These are phyloP conservation scores for Dionaea muscipula DNA, from an alignment of 179 eudicot species.

Conservation along the genomic window DNA sequence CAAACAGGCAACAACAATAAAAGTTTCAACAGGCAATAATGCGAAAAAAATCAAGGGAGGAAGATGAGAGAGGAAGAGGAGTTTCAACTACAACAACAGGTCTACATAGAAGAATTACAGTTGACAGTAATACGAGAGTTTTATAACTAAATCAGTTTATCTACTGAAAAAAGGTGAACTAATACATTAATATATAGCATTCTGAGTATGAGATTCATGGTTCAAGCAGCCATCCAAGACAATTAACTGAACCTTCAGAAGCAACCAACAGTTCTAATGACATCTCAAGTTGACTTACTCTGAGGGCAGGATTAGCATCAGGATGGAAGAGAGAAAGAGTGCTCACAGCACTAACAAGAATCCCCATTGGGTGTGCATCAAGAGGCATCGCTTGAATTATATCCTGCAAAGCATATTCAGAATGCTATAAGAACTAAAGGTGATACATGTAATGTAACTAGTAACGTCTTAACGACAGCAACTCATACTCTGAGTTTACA, in stretches of 20 bases:
- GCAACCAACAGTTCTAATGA: background rate
- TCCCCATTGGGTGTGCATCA: constrained; percentile 99
- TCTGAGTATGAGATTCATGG: too few species aligned
- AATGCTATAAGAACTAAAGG: background rate
- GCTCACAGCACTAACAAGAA: constrained; percentile 92
- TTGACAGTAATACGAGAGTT: too few species aligned
- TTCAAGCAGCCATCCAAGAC: too few species aligned
- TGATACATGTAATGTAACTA: background rate
- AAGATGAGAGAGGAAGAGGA: too few species aligned
- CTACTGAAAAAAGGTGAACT: too few species aligned
- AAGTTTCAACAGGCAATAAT: background rate
- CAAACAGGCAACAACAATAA: constrained; percentile 5
- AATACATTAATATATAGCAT: too few species aligned
- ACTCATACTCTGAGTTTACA: background rate
- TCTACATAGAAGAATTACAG: too few species aligned
- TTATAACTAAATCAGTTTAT: too few species aligned
- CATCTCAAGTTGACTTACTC: constrained; percentile 38
- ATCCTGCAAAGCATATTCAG: constrained; percentile 45
- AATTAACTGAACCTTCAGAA: background rate
- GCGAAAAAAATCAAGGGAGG: background rate
- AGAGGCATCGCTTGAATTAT: constrained; percentile 94
- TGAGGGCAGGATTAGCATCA: constrained; percentile 97
- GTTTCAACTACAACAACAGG: too few species aligned
- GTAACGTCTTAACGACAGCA: background rate
- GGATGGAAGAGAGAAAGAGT: constrained; percentile 90